Evolutionary conservation across 345 rosid genomes (phyloP), one percentile per base, ranked within the genome.

Genomic region (Arabidopsis suecica): DNA sequence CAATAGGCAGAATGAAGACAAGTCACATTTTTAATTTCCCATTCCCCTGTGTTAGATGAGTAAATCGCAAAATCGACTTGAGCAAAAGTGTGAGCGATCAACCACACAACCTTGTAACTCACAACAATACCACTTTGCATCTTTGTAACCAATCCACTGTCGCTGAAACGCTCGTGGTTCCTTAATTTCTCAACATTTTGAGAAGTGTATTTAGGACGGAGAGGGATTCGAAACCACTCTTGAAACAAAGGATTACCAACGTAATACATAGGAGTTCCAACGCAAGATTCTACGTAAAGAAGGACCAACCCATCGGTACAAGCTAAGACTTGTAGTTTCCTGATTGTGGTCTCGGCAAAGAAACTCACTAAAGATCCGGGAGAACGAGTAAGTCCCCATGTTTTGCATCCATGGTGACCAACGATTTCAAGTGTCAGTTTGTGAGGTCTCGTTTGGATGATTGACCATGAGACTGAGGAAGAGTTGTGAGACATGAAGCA

Each of bases 61-160:
- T 65, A 74, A 12, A 65, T 23, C 58, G 22, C 6, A n/a, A 47
- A 65, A 9, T 3, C 22, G 18, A 56, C 32, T 10, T 14, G 5
- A 54, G 8, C 12, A 20, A 8, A 7, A 12, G 0, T 3, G 50
- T 7, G 36, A 13, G 1, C 23, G 30, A 34, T 1, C 20, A 56
- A 36, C 71, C 71, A 64, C 6, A 73, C 78, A 23, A 73, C 10
- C 49, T 73, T 73, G 78, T 73, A 73, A 42, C 71, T 56, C 37
- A 53, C 44, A 6, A 65, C 30, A 6, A 55, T 14, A 11, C 71
- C 64, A 2, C 20, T 73, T 20, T 56, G 2, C 10, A 65, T 56
- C 65, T 64, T n/a, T 6, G 78, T 73, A 6, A 73, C 71, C 30
- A 73, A 22, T 1, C 71, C 78, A 22, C 16, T 22, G 25, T 73